A percentile compares a stretch with the other conserved stretches of the same genome.
These are phyloP conservation scores for Mariannaea sp. DNA, from an alignment of 2,329 filamentous ascomycete genomes.

Conservation along the genomic window DNA sequence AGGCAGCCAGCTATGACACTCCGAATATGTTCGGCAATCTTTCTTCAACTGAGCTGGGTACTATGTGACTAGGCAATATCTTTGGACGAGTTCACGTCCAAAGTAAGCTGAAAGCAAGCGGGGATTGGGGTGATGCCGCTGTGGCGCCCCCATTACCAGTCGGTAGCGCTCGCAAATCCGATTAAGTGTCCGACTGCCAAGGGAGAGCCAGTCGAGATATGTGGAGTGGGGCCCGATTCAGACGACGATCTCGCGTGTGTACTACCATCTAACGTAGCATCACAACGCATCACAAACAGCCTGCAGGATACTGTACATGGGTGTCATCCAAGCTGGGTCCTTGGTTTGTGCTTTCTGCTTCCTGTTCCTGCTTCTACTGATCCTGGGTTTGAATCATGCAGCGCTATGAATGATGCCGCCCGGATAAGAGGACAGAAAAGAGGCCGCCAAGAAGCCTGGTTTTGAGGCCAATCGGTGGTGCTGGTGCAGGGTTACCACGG, in stretches of 20 bases:
- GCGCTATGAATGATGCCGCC: background rate
- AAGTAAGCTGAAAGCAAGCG: too few relatives aligned
- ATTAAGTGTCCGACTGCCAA: too few relatives aligned
- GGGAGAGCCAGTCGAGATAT: background rate
- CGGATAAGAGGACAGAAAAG: background rate
- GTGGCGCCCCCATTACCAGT: too few relatives aligned
- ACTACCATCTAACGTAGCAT: constrained; percentile 7
- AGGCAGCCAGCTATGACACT: too few relatives aligned
- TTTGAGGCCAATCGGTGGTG: background rate
- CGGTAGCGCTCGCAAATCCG: too few relatives aligned
- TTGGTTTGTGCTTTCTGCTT: constrained; percentile 6
- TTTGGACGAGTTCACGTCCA: too few relatives aligned
- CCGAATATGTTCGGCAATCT: too few relatives aligned
- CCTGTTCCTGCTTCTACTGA: background rate
- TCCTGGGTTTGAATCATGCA: background rate
- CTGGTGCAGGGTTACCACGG: background rate
- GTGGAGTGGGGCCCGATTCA: constrained; percentile 17
- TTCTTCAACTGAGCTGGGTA: too few relatives aligned
- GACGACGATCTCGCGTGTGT: constrained; percentile 12
- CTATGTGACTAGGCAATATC: too few relatives aligned
- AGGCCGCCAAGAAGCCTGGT: background rate
- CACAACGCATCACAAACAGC: constrained; percentile 5
- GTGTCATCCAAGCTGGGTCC: constrained; percentile 9
- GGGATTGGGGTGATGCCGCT: too few relatives aligned
- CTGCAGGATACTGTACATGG: background rate